Conservation (phyloP, 179 eudicot species). For the Heliamphora pulchella region DNA sequence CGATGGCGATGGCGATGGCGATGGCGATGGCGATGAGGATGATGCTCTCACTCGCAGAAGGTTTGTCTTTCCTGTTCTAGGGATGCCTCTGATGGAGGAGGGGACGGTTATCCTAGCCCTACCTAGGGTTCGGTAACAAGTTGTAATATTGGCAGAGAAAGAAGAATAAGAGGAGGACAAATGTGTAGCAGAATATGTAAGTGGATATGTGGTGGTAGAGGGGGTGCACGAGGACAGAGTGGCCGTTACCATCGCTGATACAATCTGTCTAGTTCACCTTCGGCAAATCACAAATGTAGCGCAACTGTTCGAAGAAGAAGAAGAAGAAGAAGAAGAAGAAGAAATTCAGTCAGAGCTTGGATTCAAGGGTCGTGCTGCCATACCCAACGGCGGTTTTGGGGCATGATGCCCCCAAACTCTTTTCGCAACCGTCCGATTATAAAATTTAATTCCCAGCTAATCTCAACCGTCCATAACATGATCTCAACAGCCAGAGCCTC, state of each 20-base stretch:
- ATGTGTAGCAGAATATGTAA: neutral
- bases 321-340: no score
- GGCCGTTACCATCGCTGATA: conserved; percentile 9
- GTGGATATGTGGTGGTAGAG: neutral
- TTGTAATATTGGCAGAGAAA: neutral
- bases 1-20: neutral
- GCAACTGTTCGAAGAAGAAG: no score
- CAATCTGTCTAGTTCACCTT: neutral
- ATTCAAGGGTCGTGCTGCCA: no score
- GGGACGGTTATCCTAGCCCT: neutral
- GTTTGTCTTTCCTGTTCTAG: neutral
- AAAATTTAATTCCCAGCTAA: no score
- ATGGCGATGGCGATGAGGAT: neutral
- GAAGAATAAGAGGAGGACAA: neutral
- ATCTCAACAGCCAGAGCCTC: no score
- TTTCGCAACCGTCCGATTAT: no score
- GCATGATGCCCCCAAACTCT: no score
- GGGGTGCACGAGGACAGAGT: neutral
- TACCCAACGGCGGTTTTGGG: no score
- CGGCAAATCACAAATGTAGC: no score
- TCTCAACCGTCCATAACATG: no score
- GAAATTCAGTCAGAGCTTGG: no score
- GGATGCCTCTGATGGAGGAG: neutral
- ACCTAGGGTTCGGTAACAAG: neutral
- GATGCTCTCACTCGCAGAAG: conserved; percentile 8